These are phyloP conservation scores for Dinochytrium kinnereticum DNA, from an alignment of 371 early-diverging fungal genomes.

Conservation along the genomic window DNA sequence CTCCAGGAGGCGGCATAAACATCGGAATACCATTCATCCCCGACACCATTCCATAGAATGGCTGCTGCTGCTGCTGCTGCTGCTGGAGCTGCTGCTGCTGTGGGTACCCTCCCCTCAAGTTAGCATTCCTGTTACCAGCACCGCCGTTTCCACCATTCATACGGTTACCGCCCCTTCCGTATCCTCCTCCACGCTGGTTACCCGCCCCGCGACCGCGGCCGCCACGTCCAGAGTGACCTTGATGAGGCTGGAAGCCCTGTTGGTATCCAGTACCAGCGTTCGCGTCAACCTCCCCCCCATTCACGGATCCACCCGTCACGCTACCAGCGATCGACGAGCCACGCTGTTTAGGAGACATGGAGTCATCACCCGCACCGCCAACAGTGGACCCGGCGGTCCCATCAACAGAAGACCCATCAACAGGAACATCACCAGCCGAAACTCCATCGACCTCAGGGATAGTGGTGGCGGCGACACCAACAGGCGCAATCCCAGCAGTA, in stretches of 20 bases:
- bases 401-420: neutral
- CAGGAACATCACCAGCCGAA: slow-evolving; percentile 7
- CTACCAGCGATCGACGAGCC: neutral
- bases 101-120: neutral
- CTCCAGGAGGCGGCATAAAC: slow-evolving; percentile 1
- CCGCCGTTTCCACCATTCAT: neutral
- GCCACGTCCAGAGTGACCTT: slow-evolving; percentile 11
- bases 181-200: neutral
- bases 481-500: slow-evolving; percentile 17
- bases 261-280: neutral
- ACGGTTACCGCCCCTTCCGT: slow-evolving; percentile 14
- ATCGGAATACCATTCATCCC: slow-evolving; percentile 10
- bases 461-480: slow-evolving; percentile 8
- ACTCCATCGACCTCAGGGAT: slow-evolving; percentile 6
- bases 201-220: slow-evolving; percentile 21
- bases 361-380: neutral
- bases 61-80: neutral
- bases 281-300: neutral
- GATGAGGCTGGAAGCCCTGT: slow-evolving; percentile 1
- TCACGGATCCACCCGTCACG: neutral
- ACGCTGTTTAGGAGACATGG: neutral
- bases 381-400: neutral
- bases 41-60: neutral
- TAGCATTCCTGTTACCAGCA: neutral
- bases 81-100: neutral